Evolutionary conservation across 129 eudicot genomes (phyloP).

Genomic region (Ambrosia trifida): DNA sequence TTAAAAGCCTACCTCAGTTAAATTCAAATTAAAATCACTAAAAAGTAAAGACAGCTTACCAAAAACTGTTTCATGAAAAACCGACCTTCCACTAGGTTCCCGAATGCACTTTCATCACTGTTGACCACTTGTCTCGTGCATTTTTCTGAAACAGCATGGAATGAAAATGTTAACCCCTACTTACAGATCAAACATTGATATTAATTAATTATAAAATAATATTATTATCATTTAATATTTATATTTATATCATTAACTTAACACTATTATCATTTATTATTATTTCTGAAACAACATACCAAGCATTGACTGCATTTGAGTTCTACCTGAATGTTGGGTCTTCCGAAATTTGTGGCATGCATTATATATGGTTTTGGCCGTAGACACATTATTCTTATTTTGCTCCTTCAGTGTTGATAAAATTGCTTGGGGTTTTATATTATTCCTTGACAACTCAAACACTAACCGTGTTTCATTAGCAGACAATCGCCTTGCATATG

Average conservation of each 20-base stretch:
- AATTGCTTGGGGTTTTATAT: conserved; percentile 21
- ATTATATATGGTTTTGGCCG: conserved; percentile 17
- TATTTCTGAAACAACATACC: too few species aligned
- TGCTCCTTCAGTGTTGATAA: conserved; percentile 10
- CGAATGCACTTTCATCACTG: conserved; percentile 25
- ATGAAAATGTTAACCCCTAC: not conserved
- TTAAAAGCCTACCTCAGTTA: not conserved
- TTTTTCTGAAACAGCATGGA: conserved; percentile 25
- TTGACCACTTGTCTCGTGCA: conserved; percentile 38
- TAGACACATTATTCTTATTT: conserved; percentile 18
- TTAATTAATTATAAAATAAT: too few species aligned
- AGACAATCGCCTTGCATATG: conserved; percentile 27
- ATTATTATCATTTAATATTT: too few species aligned
- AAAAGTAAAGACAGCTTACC: conserved; percentile 33
- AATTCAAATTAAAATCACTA: not conserved
- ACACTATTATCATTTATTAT: too few species aligned
- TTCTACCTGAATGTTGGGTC: too few species aligned
- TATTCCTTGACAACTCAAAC: conserved; percentile 27
- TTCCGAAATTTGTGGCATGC: conserved; percentile 10
- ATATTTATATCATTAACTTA: too few species aligned
- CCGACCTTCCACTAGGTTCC: conserved; percentile 9
- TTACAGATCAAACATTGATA: not conserved
- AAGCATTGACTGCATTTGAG: too few species aligned
- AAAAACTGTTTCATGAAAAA: conserved; percentile 25
- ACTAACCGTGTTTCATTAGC: conserved; percentile 25